Percentiles rank a stretch among this genome's conserved stretches.
phyloP scores from a whole-genome alignment of 306 rosid genomes.

The Sindora glabra region DNA sequence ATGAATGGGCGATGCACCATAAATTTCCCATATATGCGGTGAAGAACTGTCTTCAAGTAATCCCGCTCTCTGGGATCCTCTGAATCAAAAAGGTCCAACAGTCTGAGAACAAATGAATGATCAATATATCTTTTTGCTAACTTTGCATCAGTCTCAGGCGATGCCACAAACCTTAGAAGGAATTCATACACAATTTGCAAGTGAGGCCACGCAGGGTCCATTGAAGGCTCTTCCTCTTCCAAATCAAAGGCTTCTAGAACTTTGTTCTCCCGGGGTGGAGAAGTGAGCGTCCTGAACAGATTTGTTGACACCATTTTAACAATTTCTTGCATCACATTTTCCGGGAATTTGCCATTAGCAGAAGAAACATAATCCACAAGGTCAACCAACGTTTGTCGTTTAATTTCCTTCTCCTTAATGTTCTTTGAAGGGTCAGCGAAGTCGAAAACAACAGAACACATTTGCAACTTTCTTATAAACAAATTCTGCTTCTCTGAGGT shows the following conservation, averaged over 20 bases:
- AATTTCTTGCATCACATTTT: conserved; percentile 69
- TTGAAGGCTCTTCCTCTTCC: conserved; percentile 92
- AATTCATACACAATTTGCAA: conserved; percentile 85
- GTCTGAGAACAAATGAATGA: conserved; percentile 82
- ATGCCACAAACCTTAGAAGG: conserved; percentile 82
- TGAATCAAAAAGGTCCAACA: conserved; percentile 92
- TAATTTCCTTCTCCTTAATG: conserved; percentile 74
- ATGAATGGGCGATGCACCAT: conserved; percentile 97
- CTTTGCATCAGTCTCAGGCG: conserved; percentile 93
- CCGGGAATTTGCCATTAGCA: conserved; percentile 69
- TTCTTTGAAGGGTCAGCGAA: conserved; percentile 73
- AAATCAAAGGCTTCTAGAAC: conserved; percentile 73
- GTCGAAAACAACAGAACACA: conserved; percentile 82
- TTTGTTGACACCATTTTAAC: conserved; percentile 70
- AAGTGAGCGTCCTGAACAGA: conserved; percentile 72
- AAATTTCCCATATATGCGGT: conserved; percentile 91
- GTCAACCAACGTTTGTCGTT: conserved; percentile 81
- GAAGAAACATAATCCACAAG: conserved; percentile 91
- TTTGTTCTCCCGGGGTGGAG: conserved; percentile 76
- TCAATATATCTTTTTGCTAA: conserved; percentile 88
- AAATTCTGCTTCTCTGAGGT: conserved; percentile 80
- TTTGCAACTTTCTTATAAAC: conserved; percentile 69
- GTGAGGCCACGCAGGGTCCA: conserved; percentile 98
- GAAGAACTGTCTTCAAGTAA: conserved; percentile 90
- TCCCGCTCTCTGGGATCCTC: conserved; percentile 98